Conservation (phyloP, 345 rosid species). For the Tarenaya hassleriana region DNA sequence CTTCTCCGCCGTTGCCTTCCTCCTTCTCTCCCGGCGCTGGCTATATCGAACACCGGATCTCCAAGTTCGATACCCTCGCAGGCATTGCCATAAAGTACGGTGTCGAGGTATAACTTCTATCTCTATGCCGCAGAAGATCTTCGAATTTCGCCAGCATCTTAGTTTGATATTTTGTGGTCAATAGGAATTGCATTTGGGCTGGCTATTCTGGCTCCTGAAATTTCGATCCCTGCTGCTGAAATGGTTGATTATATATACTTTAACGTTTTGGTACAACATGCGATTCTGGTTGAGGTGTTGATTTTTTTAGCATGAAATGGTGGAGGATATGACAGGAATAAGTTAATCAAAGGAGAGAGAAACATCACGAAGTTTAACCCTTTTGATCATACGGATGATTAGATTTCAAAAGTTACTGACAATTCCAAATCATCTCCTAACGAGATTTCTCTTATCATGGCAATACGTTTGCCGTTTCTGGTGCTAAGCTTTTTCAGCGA, state of each 20-base stretch:
- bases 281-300: neutral
- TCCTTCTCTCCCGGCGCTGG: slow-evolving; percentile 31
- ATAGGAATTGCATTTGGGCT: no score
- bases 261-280: no score
- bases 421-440: no score
- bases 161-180: neutral
- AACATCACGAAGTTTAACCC: neutral
- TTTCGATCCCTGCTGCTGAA: no score
- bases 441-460: no score
- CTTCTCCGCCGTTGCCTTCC: slow-evolving; percentile 22
- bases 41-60: slow-evolving; percentile 61
- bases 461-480: no score
- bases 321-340: slow-evolving; percentile 13
- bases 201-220: no score
- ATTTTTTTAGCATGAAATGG: no score
- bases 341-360: slow-evolving; percentile 1
- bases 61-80: slow-evolving; percentile 81
- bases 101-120: slow-evolving; percentile 55
- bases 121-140: neutral
- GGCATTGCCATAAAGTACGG: slow-evolving; percentile 94
- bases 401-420: no score
- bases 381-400: neutral
- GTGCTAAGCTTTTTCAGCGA: no score
- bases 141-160: neutral
- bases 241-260: no score